Evolutionary conservation across 345 rosid genomes (phyloP).

Genomic region (Adansonia digitata): DNA sequence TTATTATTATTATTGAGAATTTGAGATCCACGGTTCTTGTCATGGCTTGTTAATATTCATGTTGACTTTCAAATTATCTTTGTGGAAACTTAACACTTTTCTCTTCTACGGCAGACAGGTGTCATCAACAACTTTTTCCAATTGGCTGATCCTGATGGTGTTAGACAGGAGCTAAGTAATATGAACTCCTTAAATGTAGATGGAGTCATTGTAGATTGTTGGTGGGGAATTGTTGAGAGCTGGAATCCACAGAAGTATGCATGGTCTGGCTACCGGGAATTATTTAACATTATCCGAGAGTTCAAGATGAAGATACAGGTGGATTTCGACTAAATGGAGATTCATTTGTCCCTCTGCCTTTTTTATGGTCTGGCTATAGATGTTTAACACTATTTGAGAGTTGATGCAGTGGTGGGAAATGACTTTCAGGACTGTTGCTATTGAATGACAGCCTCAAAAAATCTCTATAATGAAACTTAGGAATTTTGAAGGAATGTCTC

Average conservation of each 20-base stretch:
- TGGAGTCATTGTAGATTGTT: constrained; percentile 82
- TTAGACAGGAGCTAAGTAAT: constrained; percentile 66
- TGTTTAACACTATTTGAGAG: background rate
- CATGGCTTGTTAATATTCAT: background rate
- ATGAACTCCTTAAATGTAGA: constrained; percentile 72
- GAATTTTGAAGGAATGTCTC: background rate
- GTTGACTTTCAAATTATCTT: constrained; percentile 2
- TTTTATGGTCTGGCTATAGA: background rate
- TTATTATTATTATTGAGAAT: background rate
- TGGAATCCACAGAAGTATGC: constrained; percentile 91
- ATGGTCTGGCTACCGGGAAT: constrained; percentile 91
- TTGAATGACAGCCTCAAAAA: background rate
- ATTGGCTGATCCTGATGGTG: constrained; percentile 64
- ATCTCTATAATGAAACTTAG: background rate
- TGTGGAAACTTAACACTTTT: constrained; percentile 13
- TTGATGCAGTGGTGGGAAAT: background rate
- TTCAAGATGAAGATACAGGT: constrained; percentile 91
- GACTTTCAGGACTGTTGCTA: background rate
- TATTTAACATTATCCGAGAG: constrained; percentile 65
- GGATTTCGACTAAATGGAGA: background rate
- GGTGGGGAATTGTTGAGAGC: constrained; percentile 97
- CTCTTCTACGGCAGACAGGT: constrained; percentile 47
- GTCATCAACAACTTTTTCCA: constrained; percentile 68
- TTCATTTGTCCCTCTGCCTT: background rate
- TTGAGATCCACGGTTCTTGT: background rate